phyloP scores from a whole-genome alignment of 1,139 yeast genomes.

The Schwanniomyces etchellsii region DNA sequence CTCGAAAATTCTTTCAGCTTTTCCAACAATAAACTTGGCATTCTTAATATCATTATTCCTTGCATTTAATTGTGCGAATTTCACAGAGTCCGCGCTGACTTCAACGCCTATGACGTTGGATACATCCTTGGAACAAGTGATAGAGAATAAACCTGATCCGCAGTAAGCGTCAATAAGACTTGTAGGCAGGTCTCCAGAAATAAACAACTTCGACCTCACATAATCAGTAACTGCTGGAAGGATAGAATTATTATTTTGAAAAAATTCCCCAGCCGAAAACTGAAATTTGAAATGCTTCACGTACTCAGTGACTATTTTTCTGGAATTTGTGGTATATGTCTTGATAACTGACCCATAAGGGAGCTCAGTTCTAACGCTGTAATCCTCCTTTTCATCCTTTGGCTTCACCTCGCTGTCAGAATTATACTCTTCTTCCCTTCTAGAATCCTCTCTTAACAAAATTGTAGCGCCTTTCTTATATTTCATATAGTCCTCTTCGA shows the following conservation, averaged over 20 bases:
- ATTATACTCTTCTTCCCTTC: constrained; percentile 16
- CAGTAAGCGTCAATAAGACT: constrained; percentile 95
- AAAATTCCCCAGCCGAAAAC: constrained; percentile 91
- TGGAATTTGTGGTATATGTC: constrained; percentile 62
- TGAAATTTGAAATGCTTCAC: constrained; percentile 72
- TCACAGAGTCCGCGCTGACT: constrained; percentile 85
- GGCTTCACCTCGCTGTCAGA: constrained; percentile 39
- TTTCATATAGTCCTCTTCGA: constrained; percentile 41
- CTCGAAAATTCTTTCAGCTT: constrained; percentile 85
- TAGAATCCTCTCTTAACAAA: constrained; percentile 64
- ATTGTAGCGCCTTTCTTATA: constrained; percentile 86
- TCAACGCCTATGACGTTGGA: constrained; percentile 89
- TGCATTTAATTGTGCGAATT: constrained; percentile 82
- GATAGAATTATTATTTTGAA: constrained; percentile 92
- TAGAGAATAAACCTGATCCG: constrained; percentile 91
- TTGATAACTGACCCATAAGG: constrained; percentile 24
- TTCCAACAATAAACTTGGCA: constrained; percentile 82
- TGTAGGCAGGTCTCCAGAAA: constrained; percentile 39
- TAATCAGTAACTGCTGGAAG: constrained; percentile 76
- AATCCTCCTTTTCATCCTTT: constrained; percentile 21
- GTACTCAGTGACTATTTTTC: constrained; percentile 76
- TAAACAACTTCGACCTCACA: constrained; percentile 63
- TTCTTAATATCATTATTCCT: constrained; percentile 65
- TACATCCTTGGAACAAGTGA: constrained; percentile 76
- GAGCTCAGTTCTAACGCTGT: constrained; percentile 12